These are phyloP conservation scores for Protomyces lactucae-debilis DNA, from an alignment of 1,139 yeast species.

Conservation along the genomic window DNA sequence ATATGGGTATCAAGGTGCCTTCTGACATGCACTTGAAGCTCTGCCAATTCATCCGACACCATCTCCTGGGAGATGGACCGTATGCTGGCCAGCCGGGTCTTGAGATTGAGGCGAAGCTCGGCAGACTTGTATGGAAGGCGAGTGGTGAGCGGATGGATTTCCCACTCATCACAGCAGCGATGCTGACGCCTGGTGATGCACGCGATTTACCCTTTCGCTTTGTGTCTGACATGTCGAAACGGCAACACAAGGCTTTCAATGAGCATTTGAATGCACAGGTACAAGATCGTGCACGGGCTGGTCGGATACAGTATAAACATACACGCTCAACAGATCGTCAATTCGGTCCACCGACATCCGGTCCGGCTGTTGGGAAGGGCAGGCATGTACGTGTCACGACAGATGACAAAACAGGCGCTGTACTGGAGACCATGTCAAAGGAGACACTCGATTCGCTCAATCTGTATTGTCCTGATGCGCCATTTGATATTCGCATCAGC, in stretches of 20 bases:
- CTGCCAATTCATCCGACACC: slow-evolving; percentile 1
- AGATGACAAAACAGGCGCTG: slow-evolving; percentile 24
- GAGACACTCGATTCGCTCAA: slow-evolving; percentile 29
- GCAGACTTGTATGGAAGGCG: slow-evolving; percentile 60
- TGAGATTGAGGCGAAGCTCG: slow-evolving; percentile 72
- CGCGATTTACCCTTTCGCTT: slow-evolving; percentile 12
- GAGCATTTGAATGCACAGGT: slow-evolving; percentile 27
- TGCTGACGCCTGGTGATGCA: slow-evolving; percentile 40
- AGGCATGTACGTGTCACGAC: slow-evolving; percentile 27
- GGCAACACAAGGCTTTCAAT: slow-evolving; percentile 26
- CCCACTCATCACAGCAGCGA: slow-evolving; percentile 66
- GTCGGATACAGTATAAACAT: slow-evolving; percentile 20
- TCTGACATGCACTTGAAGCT: slow-evolving; percentile 4
- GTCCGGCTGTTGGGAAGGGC: not conserved
- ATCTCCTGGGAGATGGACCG: slow-evolving; percentile 6
- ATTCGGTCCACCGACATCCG: slow-evolving; percentile 1
- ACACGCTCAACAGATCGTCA: slow-evolving; percentile 19
- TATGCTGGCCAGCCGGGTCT: slow-evolving; percentile 35
- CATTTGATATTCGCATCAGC: slow-evolving; percentile 31
- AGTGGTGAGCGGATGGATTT: slow-evolving; percentile 55
- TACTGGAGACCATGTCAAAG: slow-evolving; percentile 29
- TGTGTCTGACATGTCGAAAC: slow-evolving; percentile 26
- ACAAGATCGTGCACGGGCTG: slow-evolving; percentile 18
- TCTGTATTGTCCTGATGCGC: slow-evolving; percentile 30
- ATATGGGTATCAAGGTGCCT: not conserved